Evolutionary conservation across 768 basidiomycete genomes (phyloP).

Genomic region (Lactarius indigo): DNA sequence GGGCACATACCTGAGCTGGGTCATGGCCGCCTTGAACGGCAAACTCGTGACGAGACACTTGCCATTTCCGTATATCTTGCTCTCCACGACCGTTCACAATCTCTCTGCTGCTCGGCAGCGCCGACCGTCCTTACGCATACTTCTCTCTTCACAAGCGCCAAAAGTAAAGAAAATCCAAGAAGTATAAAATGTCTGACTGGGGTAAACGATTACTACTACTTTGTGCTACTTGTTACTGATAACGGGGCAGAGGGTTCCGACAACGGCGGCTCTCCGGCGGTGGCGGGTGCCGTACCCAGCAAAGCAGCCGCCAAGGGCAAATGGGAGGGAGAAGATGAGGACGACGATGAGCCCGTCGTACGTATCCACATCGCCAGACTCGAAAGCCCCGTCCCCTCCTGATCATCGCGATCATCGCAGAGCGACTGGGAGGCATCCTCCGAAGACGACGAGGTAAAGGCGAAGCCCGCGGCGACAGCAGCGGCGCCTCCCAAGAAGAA

Average conservation of each 20-base stretch:
- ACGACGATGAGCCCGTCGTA: slow-evolving; percentile 74
- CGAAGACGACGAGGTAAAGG: slow-evolving; percentile 66
- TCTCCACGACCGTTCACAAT: not conserved
- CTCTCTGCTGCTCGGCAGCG: slow-evolving; percentile 24
- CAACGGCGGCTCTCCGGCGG: slow-evolving; percentile 12
- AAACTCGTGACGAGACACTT: slow-evolving; percentile 5
- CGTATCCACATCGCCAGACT: slow-evolving; percentile 35
- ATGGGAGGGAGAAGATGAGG: slow-evolving; percentile 93
- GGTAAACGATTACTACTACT: slow-evolving; percentile 10
- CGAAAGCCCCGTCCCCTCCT: not conserved
- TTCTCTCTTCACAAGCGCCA: slow-evolving; percentile 3
- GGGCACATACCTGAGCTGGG: slow-evolving; percentile 11
- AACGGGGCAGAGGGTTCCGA: slow-evolving; percentile 24
- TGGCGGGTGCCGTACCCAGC: slow-evolving; percentile 21
- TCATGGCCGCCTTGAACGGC: not conserved
- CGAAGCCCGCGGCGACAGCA: slow-evolving; percentile 42
- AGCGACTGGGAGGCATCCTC: slow-evolving; percentile 95
- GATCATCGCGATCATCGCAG: slow-evolving; percentile 39
- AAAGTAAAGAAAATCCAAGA: not conserved
- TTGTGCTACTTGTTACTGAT: not conserved
- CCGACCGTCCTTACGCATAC: slow-evolving; percentile 25
- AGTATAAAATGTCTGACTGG: slow-evolving; percentile 27
- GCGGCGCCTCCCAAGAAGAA: slow-evolving; percentile 75
- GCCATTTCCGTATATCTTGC: slow-evolving; percentile 3
- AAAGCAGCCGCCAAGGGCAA: slow-evolving; percentile 41